Percentiles rank a stretch among this genome's conserved stretches.
Evolutionary conservation across 2,329 filamentous ascomycete genomes (phyloP).

Genomic region (Penicillium occitanis): DNA sequence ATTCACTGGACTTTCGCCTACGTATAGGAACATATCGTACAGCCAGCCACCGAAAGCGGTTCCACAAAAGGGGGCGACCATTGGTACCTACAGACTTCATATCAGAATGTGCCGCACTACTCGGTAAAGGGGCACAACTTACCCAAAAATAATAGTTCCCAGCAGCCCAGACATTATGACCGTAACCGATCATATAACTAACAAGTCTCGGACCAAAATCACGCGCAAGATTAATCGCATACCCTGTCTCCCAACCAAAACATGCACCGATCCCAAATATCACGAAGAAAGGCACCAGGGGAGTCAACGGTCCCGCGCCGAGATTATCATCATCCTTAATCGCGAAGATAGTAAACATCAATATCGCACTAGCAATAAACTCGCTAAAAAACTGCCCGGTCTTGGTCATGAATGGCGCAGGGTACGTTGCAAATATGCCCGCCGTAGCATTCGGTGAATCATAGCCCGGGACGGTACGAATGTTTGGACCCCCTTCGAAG

Average conservation of each 20-base stretch:
- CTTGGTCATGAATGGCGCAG: conserved; percentile 60
- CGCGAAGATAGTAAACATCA: conserved; percentile 72
- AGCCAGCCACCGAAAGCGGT: conserved; percentile 63
- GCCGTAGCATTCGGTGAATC: conserved; percentile 59
- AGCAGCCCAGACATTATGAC: conserved; percentile 63
- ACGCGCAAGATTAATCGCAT: conserved; percentile 71
- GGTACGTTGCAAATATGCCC: conserved; percentile 73
- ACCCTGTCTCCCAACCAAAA: conserved; percentile 75
- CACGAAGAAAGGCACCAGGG: conserved; percentile 67
- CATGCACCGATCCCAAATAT: conserved; percentile 72
- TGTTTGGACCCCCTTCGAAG: conserved; percentile 58
- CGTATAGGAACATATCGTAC: conserved; percentile 69
- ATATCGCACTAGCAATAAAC: conserved; percentile 64
- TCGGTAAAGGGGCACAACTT: conserved; percentile 22
- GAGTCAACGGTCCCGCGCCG: conserved; percentile 58
- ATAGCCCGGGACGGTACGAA: conserved; percentile 61
- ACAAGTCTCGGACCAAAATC: conserved; percentile 70
- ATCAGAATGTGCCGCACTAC: background rate
- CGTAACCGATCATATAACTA: conserved; percentile 68
- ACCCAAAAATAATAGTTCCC: conserved; percentile 74
- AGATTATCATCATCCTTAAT: conserved; percentile 53
- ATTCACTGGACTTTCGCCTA: conserved; percentile 69
- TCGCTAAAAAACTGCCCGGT: conserved; percentile 71
- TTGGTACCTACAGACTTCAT: conserved; percentile 58
- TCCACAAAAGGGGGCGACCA: conserved; percentile 69